Evolutionary conservation across 2,329 filamentous ascomycete species (phyloP).

Genomic region (Fonsecaea monophora): DNA sequence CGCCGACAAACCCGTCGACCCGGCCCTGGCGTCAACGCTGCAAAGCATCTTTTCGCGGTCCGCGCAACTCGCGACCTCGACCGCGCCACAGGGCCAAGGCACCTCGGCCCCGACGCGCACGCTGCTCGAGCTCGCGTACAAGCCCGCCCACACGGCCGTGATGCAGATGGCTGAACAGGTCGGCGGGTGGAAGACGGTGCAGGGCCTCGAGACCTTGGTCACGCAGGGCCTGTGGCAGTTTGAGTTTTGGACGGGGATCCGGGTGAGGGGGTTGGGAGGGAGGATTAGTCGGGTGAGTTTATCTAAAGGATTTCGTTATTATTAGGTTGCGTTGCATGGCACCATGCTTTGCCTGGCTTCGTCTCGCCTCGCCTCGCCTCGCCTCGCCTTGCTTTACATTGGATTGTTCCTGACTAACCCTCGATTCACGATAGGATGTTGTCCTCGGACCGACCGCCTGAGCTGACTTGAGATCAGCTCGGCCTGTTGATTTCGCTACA

Average conservation of each 20-base stretch:
- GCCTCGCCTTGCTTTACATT: background rate
- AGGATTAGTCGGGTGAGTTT: conserved; percentile 50
- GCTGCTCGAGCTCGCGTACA: conserved; percentile 95
- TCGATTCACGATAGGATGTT: conserved; percentile 24
- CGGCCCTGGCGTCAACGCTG: conserved; percentile 70
- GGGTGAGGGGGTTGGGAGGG: conserved; percentile 32
- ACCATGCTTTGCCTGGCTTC: too few species aligned
- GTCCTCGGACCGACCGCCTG: conserved; percentile 33
- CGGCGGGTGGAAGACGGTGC: conserved; percentile 77
- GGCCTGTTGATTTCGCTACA: too few species aligned
- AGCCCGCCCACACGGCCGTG: conserved; percentile 79
- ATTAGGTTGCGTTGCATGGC: too few species aligned
- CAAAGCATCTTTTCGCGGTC: conserved; percentile 55
- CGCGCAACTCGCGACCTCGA: conserved; percentile 1
- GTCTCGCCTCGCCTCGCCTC: conserved; percentile 9
- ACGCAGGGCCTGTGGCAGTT: conserved; percentile 87
- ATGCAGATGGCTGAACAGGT: conserved; percentile 79
- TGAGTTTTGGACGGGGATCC: conserved; percentile 81
- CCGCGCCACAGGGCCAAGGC: conserved; percentile 21
- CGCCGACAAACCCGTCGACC: conserved; percentile 82
- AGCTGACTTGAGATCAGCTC: background rate
- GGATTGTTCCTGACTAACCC: background rate
- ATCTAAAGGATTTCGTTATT: background rate
- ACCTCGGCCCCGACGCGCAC: conserved; percentile 18
- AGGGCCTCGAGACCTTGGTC: conserved; percentile 85